phyloP scores from a whole-genome alignment of 148 eudicot genomes.

The Camellia lanceoleosa region DNA sequence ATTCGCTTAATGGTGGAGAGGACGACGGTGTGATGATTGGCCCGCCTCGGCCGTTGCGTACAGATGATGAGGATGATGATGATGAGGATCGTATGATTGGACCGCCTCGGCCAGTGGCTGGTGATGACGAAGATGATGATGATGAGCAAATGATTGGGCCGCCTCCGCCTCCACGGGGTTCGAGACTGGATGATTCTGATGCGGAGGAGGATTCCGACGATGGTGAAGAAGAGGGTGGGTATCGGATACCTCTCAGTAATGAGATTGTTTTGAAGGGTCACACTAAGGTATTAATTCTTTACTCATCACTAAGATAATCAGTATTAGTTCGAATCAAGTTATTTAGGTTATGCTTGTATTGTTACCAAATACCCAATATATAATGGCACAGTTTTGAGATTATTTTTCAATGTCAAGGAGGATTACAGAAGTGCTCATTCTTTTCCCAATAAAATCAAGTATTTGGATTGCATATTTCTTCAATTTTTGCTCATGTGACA shows the following conservation, averaged over 20 bases:
- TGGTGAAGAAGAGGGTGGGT: slow-evolving; percentile 33
- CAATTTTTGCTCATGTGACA: not conserved
- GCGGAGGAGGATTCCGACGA: slow-evolving; percentile 45
- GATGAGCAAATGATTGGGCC: slow-evolving; percentile 46
- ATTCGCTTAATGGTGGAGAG: slow-evolving; percentile 18
- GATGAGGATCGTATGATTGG: slow-evolving; percentile 28
- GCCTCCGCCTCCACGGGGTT: slow-evolving; percentile 41
- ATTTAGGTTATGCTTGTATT: not conserved
- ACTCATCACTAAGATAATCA: too few species aligned
- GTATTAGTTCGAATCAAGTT: not conserved
- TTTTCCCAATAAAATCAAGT: not conserved
- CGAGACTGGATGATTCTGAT: slow-evolving; percentile 34
- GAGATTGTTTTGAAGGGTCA: slow-evolving; percentile 95
- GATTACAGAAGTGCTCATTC: not conserved
- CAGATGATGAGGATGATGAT: slow-evolving; percentile 38
- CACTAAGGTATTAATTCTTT: slow-evolving; percentile 47
- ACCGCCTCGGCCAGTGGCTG: slow-evolving; percentile 30
- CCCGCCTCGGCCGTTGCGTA: slow-evolving; percentile 27
- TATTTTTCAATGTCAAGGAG: not conserved
- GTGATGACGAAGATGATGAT: slow-evolving; percentile 18
- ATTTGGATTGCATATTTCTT: not conserved
- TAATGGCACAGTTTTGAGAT: not conserved
- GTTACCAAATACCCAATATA: not conserved
- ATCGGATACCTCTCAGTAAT: slow-evolving; percentile 71
- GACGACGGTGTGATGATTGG: slow-evolving; percentile 33